phyloP scores from a whole-genome alignment of 2,329 filamentous ascomycete species.

The Talaromyces sp. region DNA sequence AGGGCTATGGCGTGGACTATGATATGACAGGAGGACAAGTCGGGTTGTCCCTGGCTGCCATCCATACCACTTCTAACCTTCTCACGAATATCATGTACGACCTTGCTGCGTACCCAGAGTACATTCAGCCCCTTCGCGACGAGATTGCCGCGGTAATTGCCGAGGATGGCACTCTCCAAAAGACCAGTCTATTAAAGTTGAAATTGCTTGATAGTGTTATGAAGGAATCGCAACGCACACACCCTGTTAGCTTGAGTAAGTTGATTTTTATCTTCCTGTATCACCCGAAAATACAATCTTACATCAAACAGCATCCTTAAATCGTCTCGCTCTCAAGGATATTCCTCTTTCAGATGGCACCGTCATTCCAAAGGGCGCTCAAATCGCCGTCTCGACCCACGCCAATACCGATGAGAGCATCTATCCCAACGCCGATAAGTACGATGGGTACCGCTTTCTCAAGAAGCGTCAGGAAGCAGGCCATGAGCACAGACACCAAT shows the following conservation, averaged over 20 bases:
- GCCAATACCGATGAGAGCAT: slow-evolving; percentile 31
- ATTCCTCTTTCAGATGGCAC: slow-evolving; percentile 35
- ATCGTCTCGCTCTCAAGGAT: slow-evolving; percentile 25
- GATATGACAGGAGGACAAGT: slow-evolving; percentile 28
- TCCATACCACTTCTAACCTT: slow-evolving; percentile 38
- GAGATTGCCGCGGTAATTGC: slow-evolving; percentile 52
- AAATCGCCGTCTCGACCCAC: slow-evolving; percentile 28
- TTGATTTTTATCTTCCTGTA: background rate
- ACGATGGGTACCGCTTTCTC: slow-evolving; percentile 40
- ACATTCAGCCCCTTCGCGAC: slow-evolving; percentile 54
- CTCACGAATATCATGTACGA: slow-evolving; percentile 57
- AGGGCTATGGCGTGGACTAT: slow-evolving; percentile 7
- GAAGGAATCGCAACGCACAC: slow-evolving; percentile 37
- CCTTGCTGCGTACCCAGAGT: slow-evolving; percentile 55
- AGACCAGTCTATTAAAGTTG: slow-evolving; percentile 36
- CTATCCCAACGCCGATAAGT: slow-evolving; percentile 32
- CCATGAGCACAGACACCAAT: slow-evolving; percentile 32
- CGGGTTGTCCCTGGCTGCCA: slow-evolving; percentile 34
- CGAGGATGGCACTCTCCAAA: slow-evolving; percentile 42
- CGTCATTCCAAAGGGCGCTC: slow-evolving; percentile 32
- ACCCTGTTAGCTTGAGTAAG: slow-evolving; percentile 32
- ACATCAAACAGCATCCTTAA: slow-evolving; percentile 26
- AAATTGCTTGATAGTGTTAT: slow-evolving; percentile 41
- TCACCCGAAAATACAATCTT: background rate
- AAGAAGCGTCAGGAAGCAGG: slow-evolving; percentile 33